A percentile compares a stretch with the other conserved stretches of the same genome.
Evolutionary conservation across 208 protist species (phyloP).

Genomic region (Borovskyia barvae): DNA sequence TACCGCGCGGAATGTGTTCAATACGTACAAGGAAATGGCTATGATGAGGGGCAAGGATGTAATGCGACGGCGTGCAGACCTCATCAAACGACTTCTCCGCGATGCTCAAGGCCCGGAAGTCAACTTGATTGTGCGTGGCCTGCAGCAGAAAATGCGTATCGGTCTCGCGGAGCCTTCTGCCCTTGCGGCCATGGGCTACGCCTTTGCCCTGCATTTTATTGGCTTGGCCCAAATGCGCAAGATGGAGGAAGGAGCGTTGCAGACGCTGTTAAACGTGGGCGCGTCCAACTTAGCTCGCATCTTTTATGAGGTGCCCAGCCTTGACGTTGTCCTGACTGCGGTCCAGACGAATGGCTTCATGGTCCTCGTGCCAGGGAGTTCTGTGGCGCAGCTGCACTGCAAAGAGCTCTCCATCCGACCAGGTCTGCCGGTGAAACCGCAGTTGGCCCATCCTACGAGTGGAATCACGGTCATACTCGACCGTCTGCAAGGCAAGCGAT

Average conservation of each 20-base stretch:
- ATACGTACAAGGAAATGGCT: constrained; percentile 90
- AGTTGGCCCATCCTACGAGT: constrained; percentile 98
- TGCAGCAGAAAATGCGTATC: constrained; percentile 98
- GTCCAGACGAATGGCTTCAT: constrained; percentile 76
- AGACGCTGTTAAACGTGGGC: constrained; percentile 61
- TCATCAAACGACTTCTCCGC: constrained; percentile 94
- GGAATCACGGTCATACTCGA: constrained; percentile 87
- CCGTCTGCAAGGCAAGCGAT: constrained; percentile 80
- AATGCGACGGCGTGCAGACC: constrained; percentile 87
- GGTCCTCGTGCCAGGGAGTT: constrained; percentile 60
- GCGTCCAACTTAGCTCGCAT: constrained; percentile 56
- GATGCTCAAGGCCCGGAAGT: constrained; percentile 90
- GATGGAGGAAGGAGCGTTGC: constrained; percentile 55
- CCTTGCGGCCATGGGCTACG: constrained; percentile 93
- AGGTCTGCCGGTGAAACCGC: constrained; percentile 97
- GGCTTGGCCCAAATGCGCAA: constrained; percentile 25
- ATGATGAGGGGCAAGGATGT: constrained; percentile 87
- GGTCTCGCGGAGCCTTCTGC: constrained; percentile 97
- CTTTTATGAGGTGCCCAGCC: constrained; percentile 84
- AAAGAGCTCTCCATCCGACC: constrained; percentile 76
- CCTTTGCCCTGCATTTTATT: constrained; percentile 83
- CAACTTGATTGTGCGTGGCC: constrained; percentile 94
- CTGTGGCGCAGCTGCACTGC: constrained; percentile 31
- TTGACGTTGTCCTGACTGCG: constrained; percentile 74
- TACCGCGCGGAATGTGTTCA: constrained; percentile 90